Base-by-base conservation (phyloP, 2,329 filamentous ascomycete genomes). In the Falciphora oryzae region DNA sequence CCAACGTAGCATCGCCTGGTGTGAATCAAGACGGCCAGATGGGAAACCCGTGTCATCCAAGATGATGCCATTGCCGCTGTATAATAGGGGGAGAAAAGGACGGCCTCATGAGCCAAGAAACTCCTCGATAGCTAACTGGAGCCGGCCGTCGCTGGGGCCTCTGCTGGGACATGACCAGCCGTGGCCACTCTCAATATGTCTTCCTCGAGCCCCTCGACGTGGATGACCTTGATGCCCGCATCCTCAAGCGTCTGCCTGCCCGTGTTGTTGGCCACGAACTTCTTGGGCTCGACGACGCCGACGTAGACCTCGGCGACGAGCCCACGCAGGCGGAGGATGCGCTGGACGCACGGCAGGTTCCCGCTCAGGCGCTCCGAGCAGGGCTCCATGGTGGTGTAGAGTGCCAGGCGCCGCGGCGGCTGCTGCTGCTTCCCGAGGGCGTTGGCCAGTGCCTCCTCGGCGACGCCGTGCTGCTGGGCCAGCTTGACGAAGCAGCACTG, bases 341-440 rank as follows among this genome's bases (percentile, higher is more conserved):
- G 82, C 70, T 97, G 86, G 10, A 92, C 90, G 71, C 95, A 96
- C 0, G 90, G 83, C 64, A 85, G 71, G 71, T 93, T 93, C 4
- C 91, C 91, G 70, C 88, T 92, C 63, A 92, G 78, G 56, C 92
- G 82, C 70, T 88, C 81, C 63, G 85, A 89, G 73, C 92, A 96
- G 1, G 92, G 92, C 75, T 95, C 95, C 81, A 99, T 92, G 0
- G 93, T 97, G 0, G 96, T 97, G 76, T 97, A 98, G 16, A 99
- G 83, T 4, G 85, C 82, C 1, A 84, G 78, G 0, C 84, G 77
- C 44, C 81, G 44, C 14, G 66, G 65, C 32, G 66, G 65, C 4
- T 22, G 58, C 6, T 27, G 2, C 6, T 56, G 22, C 27, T 25
- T 0, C 85, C 81, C 13, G 10, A 89, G 71, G 18, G 81, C 75